Base-by-base conservation (phyloP, 2,329 filamentous ascomycete genomes). In the Cordyceps cateniannulata region DNA sequence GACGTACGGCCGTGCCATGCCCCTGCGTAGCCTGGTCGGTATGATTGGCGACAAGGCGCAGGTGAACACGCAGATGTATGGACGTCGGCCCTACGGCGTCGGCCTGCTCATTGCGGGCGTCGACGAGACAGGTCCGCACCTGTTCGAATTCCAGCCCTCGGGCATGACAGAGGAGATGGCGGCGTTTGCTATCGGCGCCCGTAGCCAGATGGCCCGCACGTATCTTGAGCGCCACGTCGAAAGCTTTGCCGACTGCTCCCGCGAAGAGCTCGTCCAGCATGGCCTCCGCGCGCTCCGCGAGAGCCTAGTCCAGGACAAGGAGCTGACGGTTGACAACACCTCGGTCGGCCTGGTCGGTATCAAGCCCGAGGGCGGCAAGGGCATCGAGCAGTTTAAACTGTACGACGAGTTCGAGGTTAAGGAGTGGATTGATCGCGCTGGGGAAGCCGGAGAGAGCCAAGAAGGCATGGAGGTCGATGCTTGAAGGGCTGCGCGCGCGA, bases 151-250 rank as follows among this genome's bases (percentile, higher is more conserved):
- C 82, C 93, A 97, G 79, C 95, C 95, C 12, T 91, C 86, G 59
- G 95, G 95, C 52, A 89, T 98, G 83, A 97, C 92, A 69, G 90
- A 97, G 73, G 95, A 99, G 83, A 98, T 98, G 91, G 75, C 90
- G 54, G 95, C 95, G 25, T 97, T 93, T 72, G 93, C 93, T 62
- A 99, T 99, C 73, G 95, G 95, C 58, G 95, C 95, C 52, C 84
- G 95, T 69, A 95, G 89, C 75, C 95, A 99, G 80, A 98, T 98
- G 91, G 95, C 95, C 25, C 83, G 95, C 71, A 99, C 95, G 65
- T 99, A 99, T 76, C 81, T 99, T 60, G 95, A 99, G 83, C 85
- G 91, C 71, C 90, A 97, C 77, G 77, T 97, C 63, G 93, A 96
- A 65, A 79, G 86, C 67, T 98, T 99, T 74, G 83, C 85, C 69